Evolutionary conservation across 768 basidiomycete genomes (phyloP).

Genomic region (Pleurotus platypus): DNA sequence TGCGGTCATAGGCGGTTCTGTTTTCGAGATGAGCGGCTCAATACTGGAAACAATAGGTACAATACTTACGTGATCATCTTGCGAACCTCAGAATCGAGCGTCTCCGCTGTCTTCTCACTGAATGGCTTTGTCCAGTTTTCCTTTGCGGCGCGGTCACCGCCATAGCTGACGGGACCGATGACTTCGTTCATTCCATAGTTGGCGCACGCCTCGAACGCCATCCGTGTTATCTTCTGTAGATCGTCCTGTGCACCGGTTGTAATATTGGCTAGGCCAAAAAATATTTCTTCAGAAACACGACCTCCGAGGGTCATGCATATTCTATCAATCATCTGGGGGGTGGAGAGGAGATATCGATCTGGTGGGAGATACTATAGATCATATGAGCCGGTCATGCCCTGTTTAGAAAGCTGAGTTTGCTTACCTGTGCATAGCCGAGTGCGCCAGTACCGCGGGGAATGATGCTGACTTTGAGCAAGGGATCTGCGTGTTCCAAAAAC

Average conservation of each 20-base stretch:
- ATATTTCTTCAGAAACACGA: conserved; percentile 97
- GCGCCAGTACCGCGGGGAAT: conserved; percentile 96
- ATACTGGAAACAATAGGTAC: not conserved
- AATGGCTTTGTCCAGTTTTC: conserved; percentile 97
- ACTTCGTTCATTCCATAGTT: conserved; percentile 96
- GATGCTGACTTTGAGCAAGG: conserved; percentile 95
- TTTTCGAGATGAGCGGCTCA: conserved; percentile 6
- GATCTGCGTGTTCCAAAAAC: conserved; percentile 98
- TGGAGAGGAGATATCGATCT: conserved; percentile 93
- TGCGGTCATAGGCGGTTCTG: conserved; percentile 78
- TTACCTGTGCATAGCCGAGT: conserved; percentile 91
- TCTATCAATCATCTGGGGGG: conserved; percentile 89
- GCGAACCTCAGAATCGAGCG: conserved; percentile 86
- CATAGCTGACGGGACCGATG: conserved; percentile 96
- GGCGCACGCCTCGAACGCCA: conserved; percentile 94
- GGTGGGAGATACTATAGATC: conserved; percentile 79
- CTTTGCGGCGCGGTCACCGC: conserved; percentile 77
- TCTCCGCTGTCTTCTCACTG: conserved; percentile 95
- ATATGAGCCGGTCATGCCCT: too few relatives aligned
- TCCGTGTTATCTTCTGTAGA: conserved; percentile 94
- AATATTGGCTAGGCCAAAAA: conserved; percentile 88
- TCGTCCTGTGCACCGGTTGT: conserved; percentile 99
- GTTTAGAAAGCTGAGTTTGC: conserved; percentile 11
- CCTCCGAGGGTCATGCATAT: conserved; percentile 99
- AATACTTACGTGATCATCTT: conserved; percentile 82